phyloP scores from a whole-genome alignment of 805 yeast genomes.

The Metschnikowia continentalis region DNA sequence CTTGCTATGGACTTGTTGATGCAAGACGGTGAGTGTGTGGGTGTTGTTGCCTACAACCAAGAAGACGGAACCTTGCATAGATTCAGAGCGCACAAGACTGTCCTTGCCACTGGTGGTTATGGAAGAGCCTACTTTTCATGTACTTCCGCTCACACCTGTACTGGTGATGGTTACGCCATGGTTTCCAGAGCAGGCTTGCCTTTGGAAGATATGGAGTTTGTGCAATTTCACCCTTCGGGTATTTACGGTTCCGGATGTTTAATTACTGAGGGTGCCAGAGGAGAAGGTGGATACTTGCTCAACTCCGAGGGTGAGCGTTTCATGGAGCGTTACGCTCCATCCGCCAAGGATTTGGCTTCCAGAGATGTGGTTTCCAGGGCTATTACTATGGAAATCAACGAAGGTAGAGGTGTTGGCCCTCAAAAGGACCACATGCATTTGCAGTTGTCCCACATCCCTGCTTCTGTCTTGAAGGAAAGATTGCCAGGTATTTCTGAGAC shows the following conservation, averaged over 20 bases:
- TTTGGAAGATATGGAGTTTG: conserved; percentile 93
- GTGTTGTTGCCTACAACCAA: conserved; percentile 96
- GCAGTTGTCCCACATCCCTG: conserved; percentile 92
- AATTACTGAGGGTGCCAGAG: conserved; percentile 99
- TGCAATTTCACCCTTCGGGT: conserved; percentile 99
- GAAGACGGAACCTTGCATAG: conserved; percentile 98
- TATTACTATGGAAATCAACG: conserved; percentile 96
- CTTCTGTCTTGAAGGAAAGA: conserved; percentile 87
- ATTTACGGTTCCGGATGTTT: conserved; percentile 98
- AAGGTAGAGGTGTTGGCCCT: conserved; percentile 99
- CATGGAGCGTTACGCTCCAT: conserved; percentile 99
- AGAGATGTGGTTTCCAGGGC: conserved; percentile 98
- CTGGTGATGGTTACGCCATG: conserved; percentile 99
- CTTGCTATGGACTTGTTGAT: conserved; percentile 91
- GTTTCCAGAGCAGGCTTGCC: conserved; percentile 98
- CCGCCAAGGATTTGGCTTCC: conserved; percentile 96
- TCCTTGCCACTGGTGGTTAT: conserved; percentile 97
- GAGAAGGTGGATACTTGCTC: conserved; percentile 97
- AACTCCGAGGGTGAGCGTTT: conserved; percentile 98
- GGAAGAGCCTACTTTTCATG: conserved; percentile 98
- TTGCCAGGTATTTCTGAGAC: conserved; percentile 99
- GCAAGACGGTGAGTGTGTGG: conserved; percentile 94
- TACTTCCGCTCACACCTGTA: conserved; percentile 99
- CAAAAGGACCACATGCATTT: conserved; percentile 90
- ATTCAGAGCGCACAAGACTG: conserved; percentile 94